Evolutionary conservation across 805 yeast genomes (phyloP), one percentile per base, ranked within the genome.

Genomic region (Saturnispora serradocipensis): DNA sequence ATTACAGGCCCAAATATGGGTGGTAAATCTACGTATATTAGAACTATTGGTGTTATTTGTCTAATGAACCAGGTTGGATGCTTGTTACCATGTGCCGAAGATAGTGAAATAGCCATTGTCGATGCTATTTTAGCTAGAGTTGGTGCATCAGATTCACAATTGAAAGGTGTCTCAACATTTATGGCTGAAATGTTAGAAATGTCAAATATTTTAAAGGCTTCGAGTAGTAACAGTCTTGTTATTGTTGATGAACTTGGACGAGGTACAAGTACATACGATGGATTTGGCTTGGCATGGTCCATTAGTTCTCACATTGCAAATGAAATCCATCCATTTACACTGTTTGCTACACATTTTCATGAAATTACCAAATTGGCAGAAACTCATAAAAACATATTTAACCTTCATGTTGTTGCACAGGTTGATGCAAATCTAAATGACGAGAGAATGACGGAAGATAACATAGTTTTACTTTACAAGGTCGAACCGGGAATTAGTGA

Each of bases 1-100:
- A 88, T 93, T 25, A 90, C 97, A 0, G 97, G 97, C 34, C 97
- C 97, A 36, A 90, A 90, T 64, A 90, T 90, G 97, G 97, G 97
- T 55, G 97, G 97, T 63, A 90, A 90, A 66, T 88, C 96, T 0
- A 90, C 97, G 0, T 90, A 86, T 65, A 88, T 90, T 47, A 76
- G 97, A 56, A 96, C 90, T 61, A 74, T 87, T 46, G 97, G 97
- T 11, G 93, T 86, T 1, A 84, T 89, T 51, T 83, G 93, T 2
- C 69, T 90, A 46, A 76, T 90, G 86, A 86, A 88, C 27, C 97
- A 90, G 65, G 78, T 88, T 20, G 97, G 97, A 1, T 84, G 93
- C 53, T 90, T 84, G 62, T 81, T 90, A 25, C 99, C 99, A 2
- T 84, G 85, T 54, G 70, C 71, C 11, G 73, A 72, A 39, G 81